These are phyloP conservation scores for Pythium scleroteichum DNA, from an alignment of 352 stramenopile genomes.

Conservation along the genomic window DNA sequence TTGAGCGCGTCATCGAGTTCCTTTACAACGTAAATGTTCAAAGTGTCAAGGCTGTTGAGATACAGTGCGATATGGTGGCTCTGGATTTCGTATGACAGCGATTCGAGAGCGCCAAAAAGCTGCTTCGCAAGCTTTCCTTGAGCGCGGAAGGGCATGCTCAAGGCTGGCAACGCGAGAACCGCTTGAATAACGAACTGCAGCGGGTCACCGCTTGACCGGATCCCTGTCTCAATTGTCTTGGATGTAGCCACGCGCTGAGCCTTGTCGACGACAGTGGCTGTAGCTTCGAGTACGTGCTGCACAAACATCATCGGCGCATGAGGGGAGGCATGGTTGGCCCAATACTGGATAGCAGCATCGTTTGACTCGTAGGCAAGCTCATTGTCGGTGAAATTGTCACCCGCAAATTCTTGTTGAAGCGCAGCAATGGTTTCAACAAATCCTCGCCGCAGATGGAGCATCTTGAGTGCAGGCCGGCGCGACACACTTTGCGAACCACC, in stretches of 20 bases:
- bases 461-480: constrained; percentile 50
- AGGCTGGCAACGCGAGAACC: constrained; percentile 42
- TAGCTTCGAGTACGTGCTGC: constrained; percentile 62
- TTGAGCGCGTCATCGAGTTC: constrained; percentile 60
- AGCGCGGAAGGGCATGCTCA: constrained; percentile 56
- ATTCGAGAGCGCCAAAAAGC: constrained; percentile 42
- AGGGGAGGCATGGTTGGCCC: constrained; percentile 36
- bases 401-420: constrained; percentile 3
- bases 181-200: constrained; percentile 51
- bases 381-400: constrained; percentile 8
- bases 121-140: constrained; percentile 70
- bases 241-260: constrained; percentile 45
- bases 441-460: constrained; percentile 48
- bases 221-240: constrained; percentile 40
- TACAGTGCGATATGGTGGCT: constrained; percentile 46
- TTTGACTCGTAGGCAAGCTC: constrained; percentile 2
- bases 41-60: constrained; percentile 40
- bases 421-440: constrained; percentile 53
- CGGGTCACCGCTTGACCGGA: constrained; percentile 43
- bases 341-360: constrained; percentile 44
- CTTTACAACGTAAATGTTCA: constrained; percentile 69
- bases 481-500: constrained; percentile 39
- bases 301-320: constrained; percentile 67
- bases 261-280: constrained; percentile 62
- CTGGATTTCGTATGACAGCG: constrained; percentile 22